These are phyloP conservation scores for Pseudogymnoascus sp. DNA, from an alignment of 2,329 filamentous ascomycete genomes.

Conservation along the genomic window DNA sequence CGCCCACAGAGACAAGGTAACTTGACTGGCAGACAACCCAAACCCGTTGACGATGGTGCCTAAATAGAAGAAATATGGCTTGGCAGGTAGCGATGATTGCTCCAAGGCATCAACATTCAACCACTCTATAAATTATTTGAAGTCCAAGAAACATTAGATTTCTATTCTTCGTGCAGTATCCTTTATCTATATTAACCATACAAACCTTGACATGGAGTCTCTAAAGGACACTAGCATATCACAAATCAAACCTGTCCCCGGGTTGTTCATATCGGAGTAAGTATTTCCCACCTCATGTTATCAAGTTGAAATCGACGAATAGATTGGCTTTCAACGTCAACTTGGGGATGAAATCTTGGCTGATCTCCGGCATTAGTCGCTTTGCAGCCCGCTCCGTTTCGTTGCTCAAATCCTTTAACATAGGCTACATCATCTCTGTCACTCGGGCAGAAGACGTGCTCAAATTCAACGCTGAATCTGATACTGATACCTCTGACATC, in stretches of 20 bases:
- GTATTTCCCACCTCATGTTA: neutral
- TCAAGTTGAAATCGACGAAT: neutral
- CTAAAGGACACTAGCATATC: neutral
- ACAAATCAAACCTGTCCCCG: neutral
- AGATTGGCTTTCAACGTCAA: neutral
- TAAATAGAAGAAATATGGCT: neutral
- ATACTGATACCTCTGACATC: neutral
- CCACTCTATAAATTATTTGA: neutral
- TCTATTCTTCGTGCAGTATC: neutral
- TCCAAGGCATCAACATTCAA: neutral
- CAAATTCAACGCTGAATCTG: slow-evolving; percentile 2
- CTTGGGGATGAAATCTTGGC: neutral
- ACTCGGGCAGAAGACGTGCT: slow-evolving; percentile 13
- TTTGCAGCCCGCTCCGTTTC: slow-evolving; percentile 13
- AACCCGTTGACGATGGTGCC: neutral
- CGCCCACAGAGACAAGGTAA: neutral
- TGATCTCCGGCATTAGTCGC: slow-evolving; percentile 14
- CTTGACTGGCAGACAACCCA: neutral
- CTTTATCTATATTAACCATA: neutral
- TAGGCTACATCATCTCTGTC: slow-evolving; percentile 13
- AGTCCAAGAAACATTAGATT: neutral
- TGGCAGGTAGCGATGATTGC: neutral
- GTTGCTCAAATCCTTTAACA: slow-evolving; percentile 9
- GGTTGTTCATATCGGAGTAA: neutral
- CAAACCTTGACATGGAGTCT: neutral